phyloP scores from a whole-genome alignment of 805 yeast genomes.

The Teunomyces tritomae region DNA sequence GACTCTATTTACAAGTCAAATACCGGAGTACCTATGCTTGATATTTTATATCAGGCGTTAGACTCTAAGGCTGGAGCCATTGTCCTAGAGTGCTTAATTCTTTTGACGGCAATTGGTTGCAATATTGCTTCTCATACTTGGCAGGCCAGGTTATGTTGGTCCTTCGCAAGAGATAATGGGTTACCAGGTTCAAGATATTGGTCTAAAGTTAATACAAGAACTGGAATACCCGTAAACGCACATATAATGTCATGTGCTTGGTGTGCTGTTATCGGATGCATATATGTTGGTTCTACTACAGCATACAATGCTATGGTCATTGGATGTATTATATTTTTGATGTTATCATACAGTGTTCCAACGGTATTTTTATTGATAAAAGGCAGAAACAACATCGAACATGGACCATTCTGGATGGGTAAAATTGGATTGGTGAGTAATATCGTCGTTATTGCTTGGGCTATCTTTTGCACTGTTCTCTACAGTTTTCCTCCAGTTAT shows the following conservation, averaged over 20 bases:
- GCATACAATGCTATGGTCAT: constrained; percentile 66
- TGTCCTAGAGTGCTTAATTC: constrained; percentile 46
- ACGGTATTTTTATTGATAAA: constrained; percentile 43
- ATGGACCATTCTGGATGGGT: constrained; percentile 71
- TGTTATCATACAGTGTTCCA: constrained; percentile 59
- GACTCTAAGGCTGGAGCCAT: constrained; percentile 53
- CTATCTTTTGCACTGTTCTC: constrained; percentile 56
- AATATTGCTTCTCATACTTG: constrained; percentile 62
- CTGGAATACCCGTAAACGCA: constrained; percentile 59
- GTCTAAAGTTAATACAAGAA: constrained; percentile 44
- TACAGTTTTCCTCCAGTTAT: constrained; percentile 62
- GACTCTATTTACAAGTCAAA: constrained; percentile 45
- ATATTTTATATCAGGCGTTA: constrained; percentile 59
- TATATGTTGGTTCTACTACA: constrained; percentile 63
- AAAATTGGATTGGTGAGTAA: constrained; percentile 51
- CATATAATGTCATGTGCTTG: constrained; percentile 53
- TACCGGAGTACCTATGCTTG: constrained; percentile 64
- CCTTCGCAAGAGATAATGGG: constrained; percentile 65
- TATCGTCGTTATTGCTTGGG: constrained; percentile 52
- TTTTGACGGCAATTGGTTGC: constrained; percentile 56
- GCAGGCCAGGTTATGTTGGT: constrained; percentile 68
- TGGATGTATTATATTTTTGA: constrained; percentile 58
- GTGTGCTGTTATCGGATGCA: constrained; percentile 56
- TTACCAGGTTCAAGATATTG: constrained; percentile 53
- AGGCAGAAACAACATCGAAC: constrained; percentile 52